phyloP scores from a whole-genome alignment of 768 basidiomycete genomes.

The Auricularia auricula-judae region DNA sequence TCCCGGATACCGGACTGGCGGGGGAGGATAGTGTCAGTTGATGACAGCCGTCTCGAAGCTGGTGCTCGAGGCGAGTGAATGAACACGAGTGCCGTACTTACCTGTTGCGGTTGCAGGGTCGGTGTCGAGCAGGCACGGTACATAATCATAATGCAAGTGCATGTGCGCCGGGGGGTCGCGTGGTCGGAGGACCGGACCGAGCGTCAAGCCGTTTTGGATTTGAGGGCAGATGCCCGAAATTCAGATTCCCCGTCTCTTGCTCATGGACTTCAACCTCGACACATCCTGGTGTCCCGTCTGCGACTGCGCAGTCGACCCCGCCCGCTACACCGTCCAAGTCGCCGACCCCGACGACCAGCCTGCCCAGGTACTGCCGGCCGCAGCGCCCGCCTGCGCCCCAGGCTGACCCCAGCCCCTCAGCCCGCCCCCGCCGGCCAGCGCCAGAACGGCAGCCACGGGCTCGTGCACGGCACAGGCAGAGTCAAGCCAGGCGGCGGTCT shows the following conservation, averaged over 20 bases:
- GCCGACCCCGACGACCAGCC: background rate
- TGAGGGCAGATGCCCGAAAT: too few species aligned
- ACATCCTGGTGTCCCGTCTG: slow-evolving; percentile 75
- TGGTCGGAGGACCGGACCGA: too few species aligned
- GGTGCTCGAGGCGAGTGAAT: too few species aligned
- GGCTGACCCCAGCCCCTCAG: background rate
- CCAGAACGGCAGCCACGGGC: slow-evolving; percentile 22
- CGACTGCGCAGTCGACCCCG: slow-evolving; percentile 69
- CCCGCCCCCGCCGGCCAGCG: slow-evolving; percentile 12
- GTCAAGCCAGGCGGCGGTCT: slow-evolving; percentile 41
- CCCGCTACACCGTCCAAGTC: slow-evolving; percentile 39
- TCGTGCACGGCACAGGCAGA: slow-evolving; percentile 56
- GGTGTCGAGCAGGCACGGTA: too few species aligned
- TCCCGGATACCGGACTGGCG: too few species aligned
- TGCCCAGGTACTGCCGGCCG: background rate
- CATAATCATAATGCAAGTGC: too few species aligned
- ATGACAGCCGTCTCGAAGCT: too few species aligned
- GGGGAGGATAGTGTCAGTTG: too few species aligned
- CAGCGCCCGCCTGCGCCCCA: background rate
- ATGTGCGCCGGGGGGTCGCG: too few species aligned
- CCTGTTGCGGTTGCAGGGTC: too few species aligned
- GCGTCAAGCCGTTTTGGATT: too few species aligned
- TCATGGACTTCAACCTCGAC: slow-evolving; percentile 38
- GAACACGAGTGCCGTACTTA: too few species aligned
- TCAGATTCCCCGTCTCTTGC: background rate